phyloP scores from a whole-genome alignment of 2,329 filamentous ascomycete species.

The Didymella lethalis region DNA sequence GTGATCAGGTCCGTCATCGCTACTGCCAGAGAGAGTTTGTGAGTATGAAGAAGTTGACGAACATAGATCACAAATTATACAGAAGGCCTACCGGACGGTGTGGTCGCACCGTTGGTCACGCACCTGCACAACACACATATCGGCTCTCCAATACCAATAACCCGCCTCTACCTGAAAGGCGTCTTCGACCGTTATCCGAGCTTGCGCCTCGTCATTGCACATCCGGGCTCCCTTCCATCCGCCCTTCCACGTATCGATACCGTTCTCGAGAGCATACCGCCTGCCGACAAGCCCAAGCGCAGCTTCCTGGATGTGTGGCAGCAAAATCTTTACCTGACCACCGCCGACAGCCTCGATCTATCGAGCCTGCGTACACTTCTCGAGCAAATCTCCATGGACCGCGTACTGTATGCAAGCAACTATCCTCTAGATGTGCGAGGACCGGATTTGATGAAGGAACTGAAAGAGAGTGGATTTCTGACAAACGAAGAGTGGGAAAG shows the following conservation, averaged over 20 bases:
- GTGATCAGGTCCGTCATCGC: slow-evolving; percentile 26
- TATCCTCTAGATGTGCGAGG: slow-evolving; percentile 65
- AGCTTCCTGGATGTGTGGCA: slow-evolving; percentile 61
- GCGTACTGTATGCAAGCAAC: slow-evolving; percentile 65
- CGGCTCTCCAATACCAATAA: slow-evolving; percentile 58
- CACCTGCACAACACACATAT: slow-evolving; percentile 58
- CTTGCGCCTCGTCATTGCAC: slow-evolving; percentile 64
- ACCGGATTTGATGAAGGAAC: slow-evolving; percentile 57
- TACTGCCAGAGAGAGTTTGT: not conserved
- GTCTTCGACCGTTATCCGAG: slow-evolving; percentile 64
- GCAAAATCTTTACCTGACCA: slow-evolving; percentile 66
- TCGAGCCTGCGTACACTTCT: slow-evolving; percentile 56
- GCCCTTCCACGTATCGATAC: slow-evolving; percentile 59
- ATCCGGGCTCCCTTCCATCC: slow-evolving; percentile 63
- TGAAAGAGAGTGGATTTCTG: slow-evolving; percentile 61
- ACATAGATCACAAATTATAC: slow-evolving; percentile 27
- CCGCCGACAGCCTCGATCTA: slow-evolving; percentile 62
- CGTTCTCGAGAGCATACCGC: slow-evolving; percentile 32
- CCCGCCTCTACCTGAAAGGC: slow-evolving; percentile 61
- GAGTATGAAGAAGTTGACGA: slow-evolving; percentile 8
- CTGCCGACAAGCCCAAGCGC: slow-evolving; percentile 31
- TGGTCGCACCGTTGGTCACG: slow-evolving; percentile 29
- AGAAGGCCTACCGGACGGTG: slow-evolving; percentile 19
- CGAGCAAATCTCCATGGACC: slow-evolving; percentile 58
- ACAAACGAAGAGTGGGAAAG: slow-evolving; percentile 58